Evolutionary conservation across 208 protist species (phyloP).

Genomic region (Leishmania gerbilli): DNA sequence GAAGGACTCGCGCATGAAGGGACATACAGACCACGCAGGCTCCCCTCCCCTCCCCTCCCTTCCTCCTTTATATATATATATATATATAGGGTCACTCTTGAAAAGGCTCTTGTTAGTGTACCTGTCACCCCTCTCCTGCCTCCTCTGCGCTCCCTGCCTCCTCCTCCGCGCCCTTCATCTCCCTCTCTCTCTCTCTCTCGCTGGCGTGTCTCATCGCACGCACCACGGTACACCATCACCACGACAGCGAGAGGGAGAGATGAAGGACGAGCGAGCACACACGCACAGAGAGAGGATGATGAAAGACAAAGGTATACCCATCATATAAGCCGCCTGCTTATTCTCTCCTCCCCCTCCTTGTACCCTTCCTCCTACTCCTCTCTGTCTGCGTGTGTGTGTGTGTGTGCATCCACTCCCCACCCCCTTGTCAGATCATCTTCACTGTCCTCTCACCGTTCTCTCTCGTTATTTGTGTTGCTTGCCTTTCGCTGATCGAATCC

Average conservation of each 20-base stretch:
- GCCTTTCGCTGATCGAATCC: not conserved
- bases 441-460: not conserved
- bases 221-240: not conserved
- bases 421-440: not conserved
- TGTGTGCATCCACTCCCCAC: not conserved
- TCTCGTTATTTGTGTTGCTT: constrained; percentile 18
- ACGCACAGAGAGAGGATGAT: too few species aligned
- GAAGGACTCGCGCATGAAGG: too few species aligned
- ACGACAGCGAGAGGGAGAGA: not conserved
- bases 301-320: not conserved
- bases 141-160: not conserved
- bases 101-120: too few species aligned
- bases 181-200: not conserved
- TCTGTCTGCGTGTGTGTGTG: not conserved
- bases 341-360: not conserved
- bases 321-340: not conserved
- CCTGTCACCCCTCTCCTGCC: not conserved
- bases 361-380: not conserved
- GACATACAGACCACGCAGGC: too few species aligned
- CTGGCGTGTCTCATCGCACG: not conserved
- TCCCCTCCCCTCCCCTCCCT: not conserved
- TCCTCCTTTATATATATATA: too few species aligned
- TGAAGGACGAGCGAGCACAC: too few species aligned
- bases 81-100: too few species aligned
- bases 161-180: not conserved